A percentile compares a stretch with the other conserved stretches of the same genome.
These are phyloP conservation scores for Cutaneotrichosporon dermatis DNA, from an alignment of 1,284 basidiomycete genomes.

Conservation along the genomic window DNA sequence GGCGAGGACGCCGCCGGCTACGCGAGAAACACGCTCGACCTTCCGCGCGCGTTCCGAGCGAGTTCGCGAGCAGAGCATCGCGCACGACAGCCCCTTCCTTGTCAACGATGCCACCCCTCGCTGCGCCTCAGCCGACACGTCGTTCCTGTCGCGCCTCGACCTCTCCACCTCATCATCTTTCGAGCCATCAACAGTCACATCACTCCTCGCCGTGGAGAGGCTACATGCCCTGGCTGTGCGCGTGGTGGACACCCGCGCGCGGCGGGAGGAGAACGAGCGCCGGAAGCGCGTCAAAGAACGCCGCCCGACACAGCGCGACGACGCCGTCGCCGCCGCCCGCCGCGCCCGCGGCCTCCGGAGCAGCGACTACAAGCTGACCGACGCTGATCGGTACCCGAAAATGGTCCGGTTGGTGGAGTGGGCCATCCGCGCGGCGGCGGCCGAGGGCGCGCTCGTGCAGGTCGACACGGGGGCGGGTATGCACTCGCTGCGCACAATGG, in stretches of 20 bases:
- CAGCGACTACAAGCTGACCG: slow-evolving; percentile 8
- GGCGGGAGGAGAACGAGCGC: slow-evolving; percentile 29
- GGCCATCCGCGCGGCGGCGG: slow-evolving; percentile 27
- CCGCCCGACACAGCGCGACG: slow-evolving; percentile 10
- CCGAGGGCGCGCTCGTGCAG: slow-evolving; percentile 34
- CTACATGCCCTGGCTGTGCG: slow-evolving; percentile 26
- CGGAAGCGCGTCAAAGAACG: slow-evolving; percentile 27
- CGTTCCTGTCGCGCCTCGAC: not conserved
- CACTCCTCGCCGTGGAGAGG: slow-evolving; percentile 20
- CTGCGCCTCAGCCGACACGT: not conserved
- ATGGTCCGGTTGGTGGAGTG: slow-evolving; percentile 24
- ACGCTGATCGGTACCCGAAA: slow-evolving; percentile 19
- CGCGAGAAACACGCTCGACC: not conserved
- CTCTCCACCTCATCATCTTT: not conserved
- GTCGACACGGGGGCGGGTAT: slow-evolving; percentile 5
- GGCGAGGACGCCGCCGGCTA: not conserved
- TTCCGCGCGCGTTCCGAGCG: not conserved
- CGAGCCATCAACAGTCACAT: slow-evolving; percentile 20
- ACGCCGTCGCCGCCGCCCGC: slow-evolving; percentile 17
- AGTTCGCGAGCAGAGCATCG: not conserved
- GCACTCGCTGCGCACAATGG: slow-evolving; percentile 1
- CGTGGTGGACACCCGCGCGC: slow-evolving; percentile 27
- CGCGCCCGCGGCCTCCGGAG: not conserved
- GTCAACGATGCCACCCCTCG: not conserved
- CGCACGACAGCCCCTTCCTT: not conserved